phyloP scores from a whole-genome alignment of 78 protist genomes.

The Dictyostelium brefeldianum region DNA sequence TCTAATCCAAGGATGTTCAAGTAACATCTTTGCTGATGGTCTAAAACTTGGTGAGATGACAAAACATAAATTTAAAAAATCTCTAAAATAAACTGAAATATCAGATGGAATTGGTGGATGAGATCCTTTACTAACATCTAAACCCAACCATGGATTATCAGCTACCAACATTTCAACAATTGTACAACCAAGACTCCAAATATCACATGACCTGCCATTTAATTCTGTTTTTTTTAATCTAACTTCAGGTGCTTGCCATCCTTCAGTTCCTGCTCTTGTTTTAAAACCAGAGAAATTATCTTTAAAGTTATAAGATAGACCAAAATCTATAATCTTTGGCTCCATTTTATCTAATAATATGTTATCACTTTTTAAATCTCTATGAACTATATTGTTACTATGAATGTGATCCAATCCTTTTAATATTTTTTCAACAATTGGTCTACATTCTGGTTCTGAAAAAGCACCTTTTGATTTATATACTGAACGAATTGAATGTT shows the following conservation, averaged over 20 bases:
- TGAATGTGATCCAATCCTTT: conserved; percentile 92
- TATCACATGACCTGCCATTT: conserved; percentile 85
- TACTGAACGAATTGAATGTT: conserved; percentile 32
- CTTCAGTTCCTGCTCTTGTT: conserved; percentile 56
- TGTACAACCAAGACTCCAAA: conserved; percentile 98
- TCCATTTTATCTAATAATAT: too few relatives aligned
- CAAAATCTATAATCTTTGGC: conserved; percentile 91
- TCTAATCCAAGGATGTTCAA: conserved; percentile 72
- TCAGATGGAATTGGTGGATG: conserved; percentile 95
- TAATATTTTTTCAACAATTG: conserved; percentile 87
- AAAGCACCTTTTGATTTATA: conserved; percentile 81
- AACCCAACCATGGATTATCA: conserved; percentile 95
- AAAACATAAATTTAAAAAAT: conserved; percentile 56
- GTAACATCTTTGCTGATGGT: conserved; percentile 53
- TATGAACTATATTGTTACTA: conserved; percentile 89
- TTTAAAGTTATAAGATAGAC: conserved; percentile 93
- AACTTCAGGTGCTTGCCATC: conserved; percentile 98
- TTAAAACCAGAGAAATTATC: too few relatives aligned
- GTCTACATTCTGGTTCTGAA: conserved; percentile 89
- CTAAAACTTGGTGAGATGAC: conserved; percentile 33
- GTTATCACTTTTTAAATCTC: conserved; percentile 93
- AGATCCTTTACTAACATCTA: conserved; percentile 89
- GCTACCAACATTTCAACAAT: conserved; percentile 97
- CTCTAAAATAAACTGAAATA: conserved; percentile 54
- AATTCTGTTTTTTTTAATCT: neutral